A percentile compares a stretch with the other conserved stretches of the same genome.
phyloP scores from a whole-genome alignment of 1,284 basidiomycete genomes.

The Ustilago curta region DNA sequence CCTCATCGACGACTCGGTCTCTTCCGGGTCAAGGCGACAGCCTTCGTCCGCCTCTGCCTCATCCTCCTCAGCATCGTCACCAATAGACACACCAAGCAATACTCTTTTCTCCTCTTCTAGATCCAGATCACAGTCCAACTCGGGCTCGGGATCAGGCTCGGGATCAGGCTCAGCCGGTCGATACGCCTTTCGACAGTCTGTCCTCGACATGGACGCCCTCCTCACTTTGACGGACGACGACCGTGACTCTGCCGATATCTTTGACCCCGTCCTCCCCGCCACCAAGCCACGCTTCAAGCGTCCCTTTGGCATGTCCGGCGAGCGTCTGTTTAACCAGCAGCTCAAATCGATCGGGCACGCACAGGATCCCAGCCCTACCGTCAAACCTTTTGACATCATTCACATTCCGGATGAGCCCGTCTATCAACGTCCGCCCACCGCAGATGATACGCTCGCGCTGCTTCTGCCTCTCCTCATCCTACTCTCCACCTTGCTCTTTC shows the following conservation, averaged over 20 bases:
- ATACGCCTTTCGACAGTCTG: slow-evolving; percentile 29
- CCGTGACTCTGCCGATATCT: slow-evolving; percentile 13
- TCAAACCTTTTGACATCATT: slow-evolving; percentile 29
- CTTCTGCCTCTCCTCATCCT: slow-evolving; percentile 78
- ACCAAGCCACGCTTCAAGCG: slow-evolving; percentile 37
- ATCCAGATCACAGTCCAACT: slow-evolving; percentile 17
- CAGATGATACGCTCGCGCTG: slow-evolving; percentile 58
- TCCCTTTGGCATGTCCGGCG: slow-evolving; percentile 39
- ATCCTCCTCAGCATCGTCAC: slow-evolving; percentile 20
- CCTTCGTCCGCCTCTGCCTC: slow-evolving; percentile 15
- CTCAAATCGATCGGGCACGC: slow-evolving; percentile 44
- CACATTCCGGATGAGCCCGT: slow-evolving; percentile 36
- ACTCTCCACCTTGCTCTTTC: slow-evolving; percentile 89
- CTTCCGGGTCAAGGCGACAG: background rate
- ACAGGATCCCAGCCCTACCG: slow-evolving; percentile 35
- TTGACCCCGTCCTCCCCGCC: slow-evolving; percentile 12
- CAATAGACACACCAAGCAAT: slow-evolving; percentile 20
- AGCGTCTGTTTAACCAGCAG: slow-evolving; percentile 43
- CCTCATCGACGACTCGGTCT: slow-evolving; percentile 10
- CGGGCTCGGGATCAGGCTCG: background rate
- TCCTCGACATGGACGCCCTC: slow-evolving; percentile 45
- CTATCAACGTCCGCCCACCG: slow-evolving; percentile 42
- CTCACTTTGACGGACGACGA: slow-evolving; percentile 29
- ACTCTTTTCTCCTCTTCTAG: slow-evolving; percentile 21
- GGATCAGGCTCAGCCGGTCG: background rate